phyloP scores from a whole-genome alignment of 805 yeast genomes.

The Ogataea thermomethanolica region DNA sequence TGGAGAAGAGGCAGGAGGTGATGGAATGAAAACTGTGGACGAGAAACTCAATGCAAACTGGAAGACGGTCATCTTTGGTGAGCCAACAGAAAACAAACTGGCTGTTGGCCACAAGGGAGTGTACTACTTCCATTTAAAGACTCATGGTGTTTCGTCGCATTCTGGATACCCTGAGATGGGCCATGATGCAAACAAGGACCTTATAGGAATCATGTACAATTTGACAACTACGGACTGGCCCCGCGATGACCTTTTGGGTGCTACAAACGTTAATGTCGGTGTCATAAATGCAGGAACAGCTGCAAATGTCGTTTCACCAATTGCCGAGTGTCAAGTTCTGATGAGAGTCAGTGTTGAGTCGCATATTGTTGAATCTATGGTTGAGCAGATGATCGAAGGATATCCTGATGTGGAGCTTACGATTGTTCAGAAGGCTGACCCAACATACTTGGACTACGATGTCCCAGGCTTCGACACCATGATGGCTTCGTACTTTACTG shows the following conservation, averaged over 20 bases:
- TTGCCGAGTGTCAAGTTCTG: slow-evolving; percentile 46
- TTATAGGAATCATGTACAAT: slow-evolving; percentile 48
- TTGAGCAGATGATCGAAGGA: slow-evolving; percentile 33
- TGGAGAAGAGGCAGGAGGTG: slow-evolving; percentile 68
- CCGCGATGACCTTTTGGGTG: slow-evolving; percentile 49
- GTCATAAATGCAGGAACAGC: slow-evolving; percentile 59
- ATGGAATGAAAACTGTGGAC: slow-evolving; percentile 53
- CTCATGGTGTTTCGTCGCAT: slow-evolving; percentile 59
- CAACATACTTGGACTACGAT: slow-evolving; percentile 50
- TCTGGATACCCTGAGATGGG: slow-evolving; percentile 72
- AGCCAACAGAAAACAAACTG: slow-evolving; percentile 67
- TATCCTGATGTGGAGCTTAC: slow-evolving; percentile 23
- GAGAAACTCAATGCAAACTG: slow-evolving; percentile 41
- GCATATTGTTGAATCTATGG: slow-evolving; percentile 34
- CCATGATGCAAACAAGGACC: slow-evolving; percentile 54
- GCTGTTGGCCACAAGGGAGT: slow-evolving; percentile 72
- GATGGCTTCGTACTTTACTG: slow-evolving; percentile 36
- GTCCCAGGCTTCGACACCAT: slow-evolving; percentile 61
- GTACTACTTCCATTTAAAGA: slow-evolving; percentile 39
- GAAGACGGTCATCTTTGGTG: slow-evolving; percentile 67
- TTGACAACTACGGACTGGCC: slow-evolving; percentile 48
- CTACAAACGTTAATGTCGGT: slow-evolving; percentile 62
- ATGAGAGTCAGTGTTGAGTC: slow-evolving; percentile 53
- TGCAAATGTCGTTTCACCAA: slow-evolving; percentile 60
- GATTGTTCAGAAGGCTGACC: slow-evolving; percentile 29